These are phyloP conservation scores for Centrapalus pauciflorus DNA, from an alignment of 129 eudicot genomes.

Conservation along the genomic window DNA sequence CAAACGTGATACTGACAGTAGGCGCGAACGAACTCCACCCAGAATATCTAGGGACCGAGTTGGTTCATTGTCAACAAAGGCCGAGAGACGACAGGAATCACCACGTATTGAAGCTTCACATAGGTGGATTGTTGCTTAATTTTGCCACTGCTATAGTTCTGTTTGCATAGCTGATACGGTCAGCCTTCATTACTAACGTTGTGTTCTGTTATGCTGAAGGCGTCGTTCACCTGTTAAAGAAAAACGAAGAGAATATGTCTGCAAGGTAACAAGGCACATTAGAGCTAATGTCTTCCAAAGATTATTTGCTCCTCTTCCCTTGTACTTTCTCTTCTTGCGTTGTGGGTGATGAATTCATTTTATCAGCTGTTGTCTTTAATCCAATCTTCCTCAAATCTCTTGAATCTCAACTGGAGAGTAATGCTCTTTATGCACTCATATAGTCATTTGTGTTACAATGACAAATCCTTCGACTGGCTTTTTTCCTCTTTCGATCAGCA, in stretches of 20 bases:
- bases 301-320: background rate
- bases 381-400: background rate
- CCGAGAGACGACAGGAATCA: conserved; percentile 54
- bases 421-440: background rate
- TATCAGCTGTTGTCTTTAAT: background rate
- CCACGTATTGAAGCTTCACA: conserved; percentile 66
- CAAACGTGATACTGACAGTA: conserved; percentile 49
- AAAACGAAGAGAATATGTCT: conserved; percentile 88
- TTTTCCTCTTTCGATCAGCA: conserved; percentile 14
- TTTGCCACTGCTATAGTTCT: conserved; percentile 47
- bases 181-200: conserved; percentile 64
- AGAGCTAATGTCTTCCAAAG: conserved; percentile 29
- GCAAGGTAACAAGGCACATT: conserved; percentile 86
- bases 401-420: background rate
- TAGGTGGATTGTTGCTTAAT: conserved; percentile 74
- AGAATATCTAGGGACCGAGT: conserved; percentile 69
- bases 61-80: conserved; percentile 48
- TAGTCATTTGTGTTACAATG: background rate
- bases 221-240: conserved; percentile 90
- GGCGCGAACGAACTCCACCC: conserved; percentile 70
- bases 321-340: background rate
- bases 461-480: background rate
- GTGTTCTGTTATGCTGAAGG: conserved; percentile 94
- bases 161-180: conserved; percentile 46
- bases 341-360: background rate